Conservation (phyloP, 164 flowering plant species). For the Umbellularia californica region DNA sequence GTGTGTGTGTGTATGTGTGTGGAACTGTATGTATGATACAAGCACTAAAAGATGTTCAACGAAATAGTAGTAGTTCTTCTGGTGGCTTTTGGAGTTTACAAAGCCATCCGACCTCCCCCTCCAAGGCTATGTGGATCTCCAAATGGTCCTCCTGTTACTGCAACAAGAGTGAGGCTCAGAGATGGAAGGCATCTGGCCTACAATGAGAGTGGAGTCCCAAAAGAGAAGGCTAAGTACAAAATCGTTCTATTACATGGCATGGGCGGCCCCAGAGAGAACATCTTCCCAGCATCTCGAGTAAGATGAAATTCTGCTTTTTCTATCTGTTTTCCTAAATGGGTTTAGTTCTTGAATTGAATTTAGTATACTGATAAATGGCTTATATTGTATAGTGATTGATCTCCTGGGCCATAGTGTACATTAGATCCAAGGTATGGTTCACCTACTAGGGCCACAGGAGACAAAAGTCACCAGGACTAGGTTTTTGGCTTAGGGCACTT, state of each 20-base stretch:
- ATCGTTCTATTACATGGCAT: constrained; percentile 48
- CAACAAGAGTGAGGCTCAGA: constrained; percentile 45
- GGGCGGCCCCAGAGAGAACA: constrained; percentile 36
- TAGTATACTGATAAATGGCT: too few relatives aligned
- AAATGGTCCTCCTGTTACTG: constrained; percentile 45
- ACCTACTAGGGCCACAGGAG: too few relatives aligned
- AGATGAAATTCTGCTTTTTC: neutral
- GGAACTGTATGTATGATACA: too few relatives aligned
- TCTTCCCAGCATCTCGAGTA: constrained; percentile 38
- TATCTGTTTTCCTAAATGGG: neutral
- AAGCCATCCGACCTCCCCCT: constrained; percentile 37
- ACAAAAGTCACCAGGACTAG: too few relatives aligned
- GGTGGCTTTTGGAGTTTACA: constrained; percentile 34
- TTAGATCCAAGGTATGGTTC: too few relatives aligned
- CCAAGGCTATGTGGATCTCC: constrained; percentile 46
- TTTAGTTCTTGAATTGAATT: neutral
- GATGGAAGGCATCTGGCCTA: constrained; percentile 70
- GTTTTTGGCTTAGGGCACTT: too few relatives aligned
- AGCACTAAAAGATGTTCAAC: constrained; percentile 26
- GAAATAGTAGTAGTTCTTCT: constrained; percentile 24
- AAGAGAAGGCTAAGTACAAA: constrained; percentile 43
- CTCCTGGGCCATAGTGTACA: too few relatives aligned
- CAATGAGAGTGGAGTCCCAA: constrained; percentile 43
- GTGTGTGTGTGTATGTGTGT: too few relatives aligned
- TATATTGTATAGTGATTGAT: too few relatives aligned